Conservation (phyloP, 2,329 filamentous ascomycete species). For the Blumeriella jaapii region DNA sequence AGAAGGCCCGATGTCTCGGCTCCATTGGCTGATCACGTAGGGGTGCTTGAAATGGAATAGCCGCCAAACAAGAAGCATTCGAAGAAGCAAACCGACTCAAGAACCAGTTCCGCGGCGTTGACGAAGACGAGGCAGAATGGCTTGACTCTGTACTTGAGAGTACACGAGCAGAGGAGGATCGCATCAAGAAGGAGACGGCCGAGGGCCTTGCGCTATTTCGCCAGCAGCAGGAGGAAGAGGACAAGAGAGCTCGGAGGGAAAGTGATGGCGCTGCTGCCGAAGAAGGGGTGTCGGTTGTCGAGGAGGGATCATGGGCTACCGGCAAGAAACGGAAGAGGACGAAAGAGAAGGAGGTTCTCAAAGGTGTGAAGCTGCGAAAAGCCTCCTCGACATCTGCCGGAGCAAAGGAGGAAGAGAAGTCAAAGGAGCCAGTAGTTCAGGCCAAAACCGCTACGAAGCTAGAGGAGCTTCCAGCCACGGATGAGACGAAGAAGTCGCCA, state of each 20-base stretch:
- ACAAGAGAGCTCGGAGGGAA: constrained; percentile 21
- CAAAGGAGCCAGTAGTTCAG: constrained; percentile 1
- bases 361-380: constrained; percentile 25
- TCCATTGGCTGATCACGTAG: constrained; percentile 26
- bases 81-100: constrained; percentile 60
- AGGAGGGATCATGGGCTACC: constrained; percentile 28
- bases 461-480: background rate
- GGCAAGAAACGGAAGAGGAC: constrained; percentile 31
- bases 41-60: constrained; percentile 32
- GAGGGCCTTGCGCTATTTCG: constrained; percentile 45
- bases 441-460: background rate
- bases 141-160: constrained; percentile 46
- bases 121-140: constrained; percentile 71
- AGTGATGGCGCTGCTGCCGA: constrained; percentile 12
- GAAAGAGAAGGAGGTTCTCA: constrained; percentile 29
- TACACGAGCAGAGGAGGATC: constrained; percentile 42
- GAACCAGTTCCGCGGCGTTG: constrained; percentile 67
- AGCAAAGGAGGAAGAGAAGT: constrained; percentile 1
- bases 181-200: constrained; percentile 42
- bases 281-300: constrained; percentile 11
- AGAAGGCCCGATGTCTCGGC: background rate
- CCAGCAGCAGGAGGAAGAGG: constrained; percentile 33
- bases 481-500: constrained; percentile 4
- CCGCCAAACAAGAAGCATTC: constrained; percentile 71
- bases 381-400: constrained; percentile 17